Evolutionary conservation across 441 rosid genomes (phyloP).

Genomic region (Pelargonium cotyledonis): DNA sequence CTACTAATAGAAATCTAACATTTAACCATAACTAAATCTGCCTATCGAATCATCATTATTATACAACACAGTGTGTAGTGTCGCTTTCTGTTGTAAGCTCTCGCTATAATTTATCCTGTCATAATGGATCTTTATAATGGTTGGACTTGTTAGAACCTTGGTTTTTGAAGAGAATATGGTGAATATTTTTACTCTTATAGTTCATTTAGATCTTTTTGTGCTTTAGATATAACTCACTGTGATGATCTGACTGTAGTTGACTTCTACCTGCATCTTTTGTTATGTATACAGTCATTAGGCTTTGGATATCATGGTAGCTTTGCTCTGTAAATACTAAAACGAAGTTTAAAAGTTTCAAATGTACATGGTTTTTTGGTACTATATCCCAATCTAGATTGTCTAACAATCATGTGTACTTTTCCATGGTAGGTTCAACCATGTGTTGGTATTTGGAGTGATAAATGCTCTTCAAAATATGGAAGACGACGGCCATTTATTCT

Average conservation of each 20-base stretch:
- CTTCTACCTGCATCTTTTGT: neutral
- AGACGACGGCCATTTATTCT: conserved; percentile 89
- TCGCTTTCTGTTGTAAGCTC: neutral
- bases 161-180: neutral
- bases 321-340: neutral
- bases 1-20: neutral
- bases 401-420: conserved; percentile 24
- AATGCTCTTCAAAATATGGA: conserved; percentile 81
- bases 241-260: neutral
- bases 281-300: neutral
- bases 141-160: neutral
- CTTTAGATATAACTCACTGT: neutral
- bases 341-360: neutral
- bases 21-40: neutral
- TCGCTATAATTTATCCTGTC: neutral
- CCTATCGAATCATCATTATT: neutral
- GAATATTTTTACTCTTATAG: neutral
- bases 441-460: conserved; percentile 98
- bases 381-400: conserved; percentile 7
- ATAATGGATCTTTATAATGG: neutral
- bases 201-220: neutral
- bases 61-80: neutral
- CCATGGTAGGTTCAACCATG: conserved; percentile 85
- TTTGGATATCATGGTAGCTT: neutral
- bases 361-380: neutral